A percentile compares a stretch with the other conserved stretches of the same genome.
Conservation (phyloP, 2,329 filamentous ascomycete genomes). For the Phyllosticta citribraziliensis region DNA sequence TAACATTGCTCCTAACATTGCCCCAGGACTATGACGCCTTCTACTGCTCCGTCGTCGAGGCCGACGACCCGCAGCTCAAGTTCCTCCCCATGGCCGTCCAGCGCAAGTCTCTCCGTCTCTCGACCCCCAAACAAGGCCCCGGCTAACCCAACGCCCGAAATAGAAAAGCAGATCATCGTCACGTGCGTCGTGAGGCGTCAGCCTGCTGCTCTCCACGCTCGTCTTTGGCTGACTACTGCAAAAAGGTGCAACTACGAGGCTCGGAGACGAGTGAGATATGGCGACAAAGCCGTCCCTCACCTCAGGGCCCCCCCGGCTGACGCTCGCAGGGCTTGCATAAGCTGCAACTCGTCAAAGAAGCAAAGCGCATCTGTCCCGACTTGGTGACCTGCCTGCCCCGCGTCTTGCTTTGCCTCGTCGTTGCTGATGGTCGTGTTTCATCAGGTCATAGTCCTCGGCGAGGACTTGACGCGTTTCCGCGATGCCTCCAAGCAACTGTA, state of each 20-base stretch:
- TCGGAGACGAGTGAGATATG: constrained; percentile 44
- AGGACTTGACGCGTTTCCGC: constrained; percentile 64
- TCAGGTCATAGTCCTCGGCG: constrained; percentile 65
- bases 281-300: neutral
- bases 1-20: no score
- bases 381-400: constrained; percentile 30
- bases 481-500: constrained; percentile 78
- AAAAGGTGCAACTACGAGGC: constrained; percentile 69
- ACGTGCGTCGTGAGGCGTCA: constrained; percentile 18
- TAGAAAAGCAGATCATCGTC: constrained; percentile 68
- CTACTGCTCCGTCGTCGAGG: constrained; percentile 85
- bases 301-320: constrained; percentile 16
- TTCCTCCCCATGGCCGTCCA: constrained; percentile 70
- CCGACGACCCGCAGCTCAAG: constrained; percentile 64
- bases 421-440: constrained; percentile 8
- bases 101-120: constrained; percentile 25
- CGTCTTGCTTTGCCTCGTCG: neutral
- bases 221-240: constrained; percentile 5
- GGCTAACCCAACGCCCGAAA: neutral
- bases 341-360: constrained; percentile 75
- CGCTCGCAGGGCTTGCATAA: constrained; percentile 52
- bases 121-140: neutral
- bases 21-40: constrained; percentile 64
- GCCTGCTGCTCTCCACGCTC: neutral
- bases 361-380: constrained; percentile 69